Evolutionary conservation across 1,284 basidiomycete genomes (phyloP), one percentile per base, ranked within the genome.

Genomic region (Moesziomyces parantarcticus): DNA sequence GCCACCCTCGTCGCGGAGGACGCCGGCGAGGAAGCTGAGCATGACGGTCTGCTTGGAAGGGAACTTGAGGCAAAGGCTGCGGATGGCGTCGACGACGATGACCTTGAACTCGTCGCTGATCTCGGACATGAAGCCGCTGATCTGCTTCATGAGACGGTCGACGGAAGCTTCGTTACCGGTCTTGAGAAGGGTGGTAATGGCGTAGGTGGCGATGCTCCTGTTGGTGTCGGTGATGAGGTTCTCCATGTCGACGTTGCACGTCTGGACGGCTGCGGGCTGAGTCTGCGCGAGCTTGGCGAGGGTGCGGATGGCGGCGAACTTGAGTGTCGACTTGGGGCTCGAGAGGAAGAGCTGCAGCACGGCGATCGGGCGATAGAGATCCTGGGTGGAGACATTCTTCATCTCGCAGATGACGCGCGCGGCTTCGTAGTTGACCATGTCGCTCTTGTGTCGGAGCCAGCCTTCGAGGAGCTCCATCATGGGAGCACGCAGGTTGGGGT

Each of bases 61-160:
- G 88, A 99, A 99, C 86, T 99, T 99, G 86, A 99, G 90, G 86
- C 95, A 98, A 45, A 99, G 89, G 18, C 95, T 94, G 58, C 97
- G 92, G 83, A 99, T 97, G 51, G 97, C 97, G 73, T 98, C 94
- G 70, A 99, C 96, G 56, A 99, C 97, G 85, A 99, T 97, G 82
- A 99, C 94, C 88, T 99, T 99, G 89, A 99, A 99, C 86, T 99
- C 97, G 85, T 99, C 97, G 76, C 93, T 96, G 85, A 99, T 99
- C 85, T 99, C 97, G 72, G 92, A 89, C 95, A 99, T 98, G 88
- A 99, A 99, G 49, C 93, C 92, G 53, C 93, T 93, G 82, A 99
- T 99, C 86, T 99, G 96, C 85, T 99, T 99, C 91, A 99, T 99
- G 74, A 99, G 89, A 57, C 97, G 90, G 86, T 99, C 97, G 34